Conservation (phyloP, 169 alveolate genomes). For the Plasmodium yoelii region DNA sequence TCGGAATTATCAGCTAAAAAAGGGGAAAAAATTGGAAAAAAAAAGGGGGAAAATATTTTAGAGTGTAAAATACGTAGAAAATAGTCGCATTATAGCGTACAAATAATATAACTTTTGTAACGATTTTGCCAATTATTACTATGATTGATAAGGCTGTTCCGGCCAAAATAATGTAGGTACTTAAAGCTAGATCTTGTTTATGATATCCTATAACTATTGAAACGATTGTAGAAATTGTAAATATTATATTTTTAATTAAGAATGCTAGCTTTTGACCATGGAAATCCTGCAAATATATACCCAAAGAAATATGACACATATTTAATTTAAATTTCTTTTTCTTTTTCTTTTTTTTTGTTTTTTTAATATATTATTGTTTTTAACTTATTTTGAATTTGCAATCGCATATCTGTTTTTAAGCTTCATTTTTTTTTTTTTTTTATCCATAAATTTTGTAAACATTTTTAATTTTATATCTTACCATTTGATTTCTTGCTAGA, state of each 20-base stretch:
- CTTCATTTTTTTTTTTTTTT: neutral
- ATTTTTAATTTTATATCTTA: slow-evolving; percentile 1
- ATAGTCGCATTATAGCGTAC: neutral
- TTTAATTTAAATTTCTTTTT: neutral
- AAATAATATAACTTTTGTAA: neutral
- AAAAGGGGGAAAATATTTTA: neutral
- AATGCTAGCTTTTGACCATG: slow-evolving; percentile 67
- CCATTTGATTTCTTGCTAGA: slow-evolving; percentile 62
- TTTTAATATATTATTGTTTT: neutral
- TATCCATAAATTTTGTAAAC: too few relatives aligned
- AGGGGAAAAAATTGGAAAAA: neutral
- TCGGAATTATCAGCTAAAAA: slow-evolving; percentile 44
- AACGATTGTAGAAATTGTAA: slow-evolving; percentile 34
- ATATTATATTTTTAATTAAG: slow-evolving; percentile 40
- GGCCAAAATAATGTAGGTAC: slow-evolving; percentile 53
- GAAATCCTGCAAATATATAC: slow-evolving; percentile 17
- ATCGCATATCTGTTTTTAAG: neutral
- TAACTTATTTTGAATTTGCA: neutral
- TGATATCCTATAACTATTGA: slow-evolving; percentile 50
- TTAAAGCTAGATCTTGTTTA: slow-evolving; percentile 37
- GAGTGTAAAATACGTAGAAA: neutral
- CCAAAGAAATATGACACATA: neutral
- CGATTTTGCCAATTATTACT: neutral
- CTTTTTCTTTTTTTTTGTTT: neutral
- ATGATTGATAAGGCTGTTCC: slow-evolving; percentile 39